Base-by-base conservation (phyloP, 208 protist species). In the Leishmania amazonensis region DNA sequence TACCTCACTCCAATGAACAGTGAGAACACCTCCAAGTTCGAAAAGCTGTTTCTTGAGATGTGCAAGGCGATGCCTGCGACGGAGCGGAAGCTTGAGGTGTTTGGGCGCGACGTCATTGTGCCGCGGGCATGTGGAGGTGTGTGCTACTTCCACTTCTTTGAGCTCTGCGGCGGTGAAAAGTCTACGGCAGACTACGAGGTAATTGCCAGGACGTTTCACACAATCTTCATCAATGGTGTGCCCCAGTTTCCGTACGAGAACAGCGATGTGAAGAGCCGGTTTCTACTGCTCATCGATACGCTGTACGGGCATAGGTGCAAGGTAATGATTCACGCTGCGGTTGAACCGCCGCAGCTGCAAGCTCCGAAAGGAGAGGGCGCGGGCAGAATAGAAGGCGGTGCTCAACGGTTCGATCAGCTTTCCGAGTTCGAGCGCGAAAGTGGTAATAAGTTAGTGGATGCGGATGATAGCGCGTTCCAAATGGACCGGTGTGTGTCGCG, bases 221-320 rank as follows among this genome's bases (percentile, higher is more conserved):
- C 96, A 1, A 74, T 97, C 3, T 97, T 98, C 81, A 91, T 98
- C 79, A 90, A 96, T 54, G 91, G 93, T 45, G 89, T 98, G 0
- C 94, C 93, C 9, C 91, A 91, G 40, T 96, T 96, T 60, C 60
- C 92, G 13, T 95, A 95, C 79, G 82, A 96, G 40, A 89, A 78
- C 71, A 94, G 78, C 67, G 94, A 97, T 72, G 89, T 96, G 35
- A 97, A 96, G 70, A 92, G 93, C 67, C 90, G 96, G 0, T 98
- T 98, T 81, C 81, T 98, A 15, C 82, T 95, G n/a, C 86, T 97
- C n/a, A 90, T 98, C 71, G 96, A 98, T 83, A 91, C 90, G 6
- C 84, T 98, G 42, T 98, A 98, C 75, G 91, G 97, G 78, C 89
- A 84, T 77, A 94, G 89, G 53, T 95, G 90, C 77, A 97, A 98